These are phyloP conservation scores for Marsdenia floribunda DNA, from an alignment of 257 asterid genomes.

Conservation along the genomic window DNA sequence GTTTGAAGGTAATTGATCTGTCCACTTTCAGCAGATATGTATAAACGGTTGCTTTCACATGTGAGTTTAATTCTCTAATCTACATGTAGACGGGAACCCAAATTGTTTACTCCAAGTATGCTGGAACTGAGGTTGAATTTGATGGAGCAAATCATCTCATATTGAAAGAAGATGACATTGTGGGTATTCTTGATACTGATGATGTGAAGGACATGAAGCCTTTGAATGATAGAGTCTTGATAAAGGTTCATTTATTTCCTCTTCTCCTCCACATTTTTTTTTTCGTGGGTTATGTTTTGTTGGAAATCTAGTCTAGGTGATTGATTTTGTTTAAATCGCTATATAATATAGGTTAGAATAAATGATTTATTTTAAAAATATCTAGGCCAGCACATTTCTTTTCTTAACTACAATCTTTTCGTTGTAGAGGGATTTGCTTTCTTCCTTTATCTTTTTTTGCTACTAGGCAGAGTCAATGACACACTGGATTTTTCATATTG, in stretches of 20 bases:
- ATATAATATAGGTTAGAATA: neutral
- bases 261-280: neutral
- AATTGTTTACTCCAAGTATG: constrained; percentile 84
- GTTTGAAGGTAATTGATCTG: constrained; percentile 53
- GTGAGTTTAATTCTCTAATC: neutral
- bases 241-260: constrained; percentile 43
- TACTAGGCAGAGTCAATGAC: neutral
- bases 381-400: neutral
- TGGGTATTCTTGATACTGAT: constrained; percentile 79
- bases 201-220: constrained; percentile 87
- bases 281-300: neutral
- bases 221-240: constrained; percentile 79
- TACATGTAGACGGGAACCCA: constrained; percentile 62
- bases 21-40: neutral
- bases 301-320: neutral
- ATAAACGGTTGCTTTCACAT: neutral
- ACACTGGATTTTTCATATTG: neutral
- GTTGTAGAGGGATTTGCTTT: neutral
- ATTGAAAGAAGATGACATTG: constrained; percentile 90
- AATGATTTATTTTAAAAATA: neutral
- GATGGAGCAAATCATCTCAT: constrained; percentile 73
- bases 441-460: neutral
- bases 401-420: neutral
- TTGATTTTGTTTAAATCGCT: neutral
- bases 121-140: constrained; percentile 96